A percentile compares a stretch with the other conserved stretches of the same genome.
Evolutionary conservation across 2,329 filamentous ascomycete species (phyloP).

Genomic region (Sarocladium kiliense): DNA sequence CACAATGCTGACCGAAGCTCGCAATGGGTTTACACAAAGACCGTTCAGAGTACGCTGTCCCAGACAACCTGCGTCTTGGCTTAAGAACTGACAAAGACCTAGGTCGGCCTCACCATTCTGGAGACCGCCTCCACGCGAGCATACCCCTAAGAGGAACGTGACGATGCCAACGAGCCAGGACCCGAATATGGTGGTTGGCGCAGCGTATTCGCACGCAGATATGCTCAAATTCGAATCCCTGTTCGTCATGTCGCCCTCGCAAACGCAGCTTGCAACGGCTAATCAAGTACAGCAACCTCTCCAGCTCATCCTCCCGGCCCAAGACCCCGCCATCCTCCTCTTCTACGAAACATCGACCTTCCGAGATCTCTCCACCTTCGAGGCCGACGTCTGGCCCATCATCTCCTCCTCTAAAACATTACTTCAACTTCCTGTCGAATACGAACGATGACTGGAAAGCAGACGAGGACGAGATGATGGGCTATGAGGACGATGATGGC

Average conservation of each 20-base stretch:
- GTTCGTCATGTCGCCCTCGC: slow-evolving; percentile 33
- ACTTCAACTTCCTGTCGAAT: slow-evolving; percentile 75
- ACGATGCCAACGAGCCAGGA: slow-evolving; percentile 43
- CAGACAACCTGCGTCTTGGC: slow-evolving; percentile 8
- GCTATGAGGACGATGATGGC: slow-evolving; percentile 80
- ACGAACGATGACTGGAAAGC: slow-evolving; percentile 79
- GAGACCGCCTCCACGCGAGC: slow-evolving; percentile 55
- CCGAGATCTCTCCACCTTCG: slow-evolving; percentile 52
- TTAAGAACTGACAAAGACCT: slow-evolving; percentile 18
- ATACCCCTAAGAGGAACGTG: slow-evolving; percentile 44
- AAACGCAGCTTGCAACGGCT: no score
- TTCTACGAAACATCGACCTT: slow-evolving; percentile 42
- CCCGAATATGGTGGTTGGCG: slow-evolving; percentile 76
- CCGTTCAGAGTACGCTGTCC: slow-evolving; percentile 54
- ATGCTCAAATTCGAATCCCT: slow-evolving; percentile 81
- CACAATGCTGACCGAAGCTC: slow-evolving; percentile 20
- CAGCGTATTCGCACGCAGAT: slow-evolving; percentile 93
- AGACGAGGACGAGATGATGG: slow-evolving; percentile 71
- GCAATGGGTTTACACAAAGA: slow-evolving; percentile 35
- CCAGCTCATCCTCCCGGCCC: slow-evolving; percentile 58
- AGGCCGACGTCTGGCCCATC: slow-evolving; percentile 45
- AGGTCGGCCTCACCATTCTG: slow-evolving; percentile 90
- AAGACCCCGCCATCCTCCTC: slow-evolving; percentile 68
- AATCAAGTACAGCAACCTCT: slow-evolving; percentile 60
- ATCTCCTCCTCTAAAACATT: slow-evolving; percentile 67